Percentiles rank a stretch among this genome's conserved stretches.
These are phyloP conservation scores for Cadophora sp. DNA, from an alignment of 2,329 filamentous ascomycete genomes.

Conservation along the genomic window DNA sequence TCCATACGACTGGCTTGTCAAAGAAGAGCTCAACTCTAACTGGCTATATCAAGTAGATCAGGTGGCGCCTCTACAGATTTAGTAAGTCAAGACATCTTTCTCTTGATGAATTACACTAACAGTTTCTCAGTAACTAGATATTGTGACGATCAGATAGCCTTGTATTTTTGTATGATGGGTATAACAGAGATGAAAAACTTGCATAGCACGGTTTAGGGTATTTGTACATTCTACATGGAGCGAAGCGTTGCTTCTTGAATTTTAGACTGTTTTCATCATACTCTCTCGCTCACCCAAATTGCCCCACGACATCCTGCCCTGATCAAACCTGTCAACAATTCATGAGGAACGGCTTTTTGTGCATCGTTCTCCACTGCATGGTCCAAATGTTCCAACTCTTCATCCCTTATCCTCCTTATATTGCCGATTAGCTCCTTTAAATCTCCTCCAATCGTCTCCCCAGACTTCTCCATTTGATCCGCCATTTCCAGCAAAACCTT, in stretches of 20 bases:
- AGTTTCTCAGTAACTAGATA: conserved; percentile 32
- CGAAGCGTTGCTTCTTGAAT: conserved; percentile 32
- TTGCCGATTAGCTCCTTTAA: conserved; percentile 74
- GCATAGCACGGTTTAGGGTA: conserved; percentile 24
- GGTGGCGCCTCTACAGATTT: conserved; percentile 95
- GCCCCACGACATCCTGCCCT: conserved; percentile 88
- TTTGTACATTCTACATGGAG: conserved; percentile 31
- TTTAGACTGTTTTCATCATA: conserved; percentile 50
- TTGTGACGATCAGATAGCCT: conserved; percentile 22
- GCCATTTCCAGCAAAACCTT: conserved; percentile 82
- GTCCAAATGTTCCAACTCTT: conserved; percentile 96
- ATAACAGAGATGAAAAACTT: conserved; percentile 21
- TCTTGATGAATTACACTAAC: conserved; percentile 23
- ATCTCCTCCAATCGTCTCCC: conserved; percentile 83
- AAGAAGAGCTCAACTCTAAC: conserved; percentile 90
- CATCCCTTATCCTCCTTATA: conserved; percentile 85
- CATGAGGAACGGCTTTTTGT: conserved; percentile 87
- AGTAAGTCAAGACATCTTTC: conserved; percentile 65
- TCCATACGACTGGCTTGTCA: conserved; percentile 94
- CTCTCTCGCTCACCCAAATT: conserved; percentile 87
- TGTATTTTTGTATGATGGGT: conserved; percentile 33
- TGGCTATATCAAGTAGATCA: conserved; percentile 98
- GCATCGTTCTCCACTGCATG: conserved; percentile 94
- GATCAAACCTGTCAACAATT: conserved; percentile 86
- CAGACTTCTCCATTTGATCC: conserved; percentile 73